Evolutionary conservation across 257 asterid species (phyloP), one percentile per base, ranked within the genome.

Genomic region (Ilex asprella): DNA sequence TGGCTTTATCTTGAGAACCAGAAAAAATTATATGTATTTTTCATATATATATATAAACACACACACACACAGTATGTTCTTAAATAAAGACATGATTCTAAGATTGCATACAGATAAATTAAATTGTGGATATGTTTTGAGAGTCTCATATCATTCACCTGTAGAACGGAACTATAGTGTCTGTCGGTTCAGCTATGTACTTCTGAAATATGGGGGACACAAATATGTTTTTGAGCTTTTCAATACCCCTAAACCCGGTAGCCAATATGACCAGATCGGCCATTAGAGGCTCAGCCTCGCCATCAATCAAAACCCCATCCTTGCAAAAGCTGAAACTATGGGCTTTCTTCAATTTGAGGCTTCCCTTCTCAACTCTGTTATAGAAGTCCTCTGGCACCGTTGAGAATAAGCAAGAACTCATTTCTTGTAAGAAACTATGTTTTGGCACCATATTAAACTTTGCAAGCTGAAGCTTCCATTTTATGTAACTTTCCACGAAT

Each of bases 341-440:
- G 27, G 75, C 64, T 68, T 81, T 78, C 66, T 73, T 68, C 3
- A 84, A 72, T 44, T 65, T 31, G 66, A 84, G 74, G 81, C 83
- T 72, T 69, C 83, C 87, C n/a, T 72, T 70, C 43, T 76, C 85
- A 16, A 81, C 91, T 31, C 59, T 71, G 12, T 76, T 67, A 7
- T 71, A 84, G 71, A 78, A 81, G 21, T 72, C 77, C 50, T 80
- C 78, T 0, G 86, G 89, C 5, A 78, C 78, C 0, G 67, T 66
- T 14, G 81, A 39, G 46, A 67, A 30, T 16, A 59, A 53, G 43
- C 84, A 78, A 30, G 85, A 63, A 65, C 66, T 69, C 14, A 67
- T 11, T 43, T 75, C 84, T 16, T 75, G 62, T 39, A 73, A 53
- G 69, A 82, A 77, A 57, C 78, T 73, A 21, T 21, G 27, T 21